Evolutionary conservation across 352 stramenopile genomes (phyloP), one percentile per base, ranked within the genome.

Genomic region (Elongisporangium undulatum): DNA sequence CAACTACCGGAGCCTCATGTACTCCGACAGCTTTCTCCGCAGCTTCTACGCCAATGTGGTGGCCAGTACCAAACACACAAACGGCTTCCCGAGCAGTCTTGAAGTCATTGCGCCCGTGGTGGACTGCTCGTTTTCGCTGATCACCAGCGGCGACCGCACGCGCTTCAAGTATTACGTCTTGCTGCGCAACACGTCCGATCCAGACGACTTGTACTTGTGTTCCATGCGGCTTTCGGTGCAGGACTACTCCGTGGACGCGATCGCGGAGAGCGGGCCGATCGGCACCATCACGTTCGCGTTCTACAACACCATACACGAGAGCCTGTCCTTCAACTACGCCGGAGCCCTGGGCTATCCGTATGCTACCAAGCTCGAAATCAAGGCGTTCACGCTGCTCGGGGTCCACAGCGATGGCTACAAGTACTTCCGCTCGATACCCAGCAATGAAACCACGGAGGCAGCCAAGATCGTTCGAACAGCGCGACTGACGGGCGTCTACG

Each of bases 101-200:
- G 77, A 85, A 34, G 62, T 87, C 17, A 66, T 87, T 6, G 29
- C 71, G 21, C 65, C 73, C 0, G 57, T 87, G 0, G 64, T 82
- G 8, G 74, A 85, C 51, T 86, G 77, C 53, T 65, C 67, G 7
- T 79, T 63, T 9, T 56, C 48, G 1, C 50, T 64, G 22, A 64
- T 86, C 53, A 0, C 60, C 1, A 17, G 66, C 8, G 58, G 56
- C 8, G 64, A 68, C 53, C 53, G 51, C 4, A 72, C 67, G 4
- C 49, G 10, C 0, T 55, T 64, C 15, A 63, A 53, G 7, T 72
- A 75, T 23, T 68, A 63, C 41, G 78, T 74, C 24, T 49, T 76
- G 10, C 45, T 62, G 22, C 67, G 69, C 3, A 19, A 39, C 13
- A 58, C 51, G 24, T 64, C 16, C 17, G 52, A 69, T 39, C 55